Evolutionary conservation across 2,329 filamentous ascomycete species (phyloP).

Genomic region (Paecilomyces dactylethromorphus): DNA sequence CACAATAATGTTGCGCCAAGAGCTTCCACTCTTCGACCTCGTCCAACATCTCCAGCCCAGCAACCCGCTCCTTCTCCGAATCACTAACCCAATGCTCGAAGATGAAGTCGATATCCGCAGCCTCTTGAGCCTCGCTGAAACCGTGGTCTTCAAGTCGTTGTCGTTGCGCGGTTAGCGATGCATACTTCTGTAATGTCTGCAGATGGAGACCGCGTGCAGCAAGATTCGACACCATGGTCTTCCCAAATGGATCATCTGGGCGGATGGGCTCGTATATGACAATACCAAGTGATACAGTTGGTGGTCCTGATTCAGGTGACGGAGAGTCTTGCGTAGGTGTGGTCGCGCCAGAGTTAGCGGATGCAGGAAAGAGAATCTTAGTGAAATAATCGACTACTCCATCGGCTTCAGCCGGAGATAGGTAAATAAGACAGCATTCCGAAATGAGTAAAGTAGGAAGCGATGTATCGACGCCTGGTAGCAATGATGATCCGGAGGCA

Average conservation of each 20-base stretch:
- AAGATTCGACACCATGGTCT: conserved; percentile 87
- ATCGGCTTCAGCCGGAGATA: conserved; percentile 59
- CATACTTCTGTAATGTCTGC: conserved; percentile 72
- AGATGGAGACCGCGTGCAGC: conserved; percentile 74
- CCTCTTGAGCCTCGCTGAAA: conserved; percentile 52
- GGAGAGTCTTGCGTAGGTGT: neutral
- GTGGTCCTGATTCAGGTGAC: conserved; percentile 1
- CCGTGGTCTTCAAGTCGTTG: conserved; percentile 60
- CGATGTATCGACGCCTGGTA: conserved; percentile 46
- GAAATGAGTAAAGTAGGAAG: conserved; percentile 81
- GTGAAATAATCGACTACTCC: conserved; percentile 61
- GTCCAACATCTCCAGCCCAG: conserved; percentile 77
- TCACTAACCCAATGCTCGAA: conserved; percentile 68
- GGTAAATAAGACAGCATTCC: conserved; percentile 92
- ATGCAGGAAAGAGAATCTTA: conserved; percentile 37
- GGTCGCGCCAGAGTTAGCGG: conserved; percentile 22
- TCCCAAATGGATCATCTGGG: conserved; percentile 78
- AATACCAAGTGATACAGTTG: conserved; percentile 50
- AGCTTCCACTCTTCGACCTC: conserved; percentile 93
- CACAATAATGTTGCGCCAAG: conserved; percentile 79
- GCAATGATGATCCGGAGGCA: conserved; percentile 16
- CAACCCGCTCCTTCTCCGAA: conserved; percentile 71
- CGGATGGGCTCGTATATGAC: conserved; percentile 85
- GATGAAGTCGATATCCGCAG: conserved; percentile 59
- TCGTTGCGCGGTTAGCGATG: conserved; percentile 61